Base-by-base conservation (phyloP, 1,284 basidiomycete species). In the Abortiporus biennis region DNA sequence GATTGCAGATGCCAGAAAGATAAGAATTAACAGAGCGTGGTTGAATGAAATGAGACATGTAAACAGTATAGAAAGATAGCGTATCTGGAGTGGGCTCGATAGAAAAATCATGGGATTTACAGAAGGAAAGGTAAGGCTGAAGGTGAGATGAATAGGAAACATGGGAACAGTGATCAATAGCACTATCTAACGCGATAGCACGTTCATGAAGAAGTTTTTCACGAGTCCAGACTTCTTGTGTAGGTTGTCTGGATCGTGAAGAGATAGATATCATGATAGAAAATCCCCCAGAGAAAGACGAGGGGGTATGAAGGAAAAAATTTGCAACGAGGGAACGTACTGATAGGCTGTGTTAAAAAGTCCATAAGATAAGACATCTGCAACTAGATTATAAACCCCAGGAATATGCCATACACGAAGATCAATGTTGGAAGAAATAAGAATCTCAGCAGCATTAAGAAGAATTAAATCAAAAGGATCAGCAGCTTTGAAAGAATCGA, bases 121-220 rank as follows among this genome's bases (percentile, higher is more conserved):
- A 61, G 47, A 72, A 73, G 0, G 48, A 49, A 6, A 71, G 34
- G 25, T 69, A 74, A 0, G 65, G 67, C 15, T 66, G 58, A 0
- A 68, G 45, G 3, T 54, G 53, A 0, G 68, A 66, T 0, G 48
- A 33, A 49, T 72, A 73, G 0, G 56, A 44, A 1, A 19, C 1
- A 1, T 29, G 16, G 0, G 65, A 60, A 1, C 53, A 54, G 2
- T 21, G 25, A 8, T 67, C 63, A 23, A 71, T 51, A 0, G 64
- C 47, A 6, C 47, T 21, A 5, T 63, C 62, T 0, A 69, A 47
- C 0, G 64, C 59, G 3, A 66, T 42, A 0, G 63, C 53, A 2
- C 59, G 54, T 43, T 66, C 60, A 12, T 48, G 53, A 2, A 54
- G 6, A 0, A 71, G 53, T 3, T 50, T 50, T 21, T 68, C 60